These are phyloP conservation scores for Alisma plantagoaquatica DNA, from an alignment of 106 monocot genomes.

Conservation along the genomic window DNA sequence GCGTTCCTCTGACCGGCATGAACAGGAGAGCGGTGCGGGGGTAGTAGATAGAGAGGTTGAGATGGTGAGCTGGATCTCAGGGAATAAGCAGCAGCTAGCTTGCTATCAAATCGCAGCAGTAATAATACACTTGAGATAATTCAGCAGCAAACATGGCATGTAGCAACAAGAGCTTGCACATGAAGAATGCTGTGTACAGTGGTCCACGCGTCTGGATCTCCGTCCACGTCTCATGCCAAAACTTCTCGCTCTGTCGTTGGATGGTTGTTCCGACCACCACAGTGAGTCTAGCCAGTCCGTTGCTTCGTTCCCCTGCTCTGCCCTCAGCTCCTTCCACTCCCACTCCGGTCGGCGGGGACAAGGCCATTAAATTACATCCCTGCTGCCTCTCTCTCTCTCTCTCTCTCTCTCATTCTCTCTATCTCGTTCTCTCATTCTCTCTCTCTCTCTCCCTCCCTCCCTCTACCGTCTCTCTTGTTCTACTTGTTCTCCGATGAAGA, in stretches of 20 bases:
- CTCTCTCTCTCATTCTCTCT: too few relatives aligned
- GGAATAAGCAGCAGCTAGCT: too few relatives aligned
- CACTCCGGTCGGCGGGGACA: not conserved
- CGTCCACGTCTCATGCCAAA: not conserved
- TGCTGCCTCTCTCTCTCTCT: too few relatives aligned
- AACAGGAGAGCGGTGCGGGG: not conserved
- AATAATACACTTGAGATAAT: too few relatives aligned
- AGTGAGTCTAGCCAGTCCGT: not conserved
- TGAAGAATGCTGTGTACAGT: conserved; percentile 4
- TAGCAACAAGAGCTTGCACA: not conserved
- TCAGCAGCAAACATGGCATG: too few relatives aligned
- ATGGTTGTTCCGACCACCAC: conserved; percentile 1
- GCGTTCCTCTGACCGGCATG: conserved; percentile 4
- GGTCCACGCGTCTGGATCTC: not conserved
- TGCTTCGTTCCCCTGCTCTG: too few relatives aligned
- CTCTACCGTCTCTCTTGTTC: too few relatives aligned
- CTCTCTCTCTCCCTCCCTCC: too few relatives aligned
- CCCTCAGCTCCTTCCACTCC: not conserved
- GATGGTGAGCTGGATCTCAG: not conserved
- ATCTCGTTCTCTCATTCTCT: too few relatives aligned
- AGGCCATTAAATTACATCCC: not conserved
- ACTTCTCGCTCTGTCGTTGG: not conserved
- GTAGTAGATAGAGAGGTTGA: not conserved
- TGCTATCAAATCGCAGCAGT: too few relatives aligned
- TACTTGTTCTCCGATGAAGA: too few relatives aligned